These are phyloP conservation scores for Pueraria montana DNA, from an alignment of 306 rosid genomes.

Conservation along the genomic window DNA sequence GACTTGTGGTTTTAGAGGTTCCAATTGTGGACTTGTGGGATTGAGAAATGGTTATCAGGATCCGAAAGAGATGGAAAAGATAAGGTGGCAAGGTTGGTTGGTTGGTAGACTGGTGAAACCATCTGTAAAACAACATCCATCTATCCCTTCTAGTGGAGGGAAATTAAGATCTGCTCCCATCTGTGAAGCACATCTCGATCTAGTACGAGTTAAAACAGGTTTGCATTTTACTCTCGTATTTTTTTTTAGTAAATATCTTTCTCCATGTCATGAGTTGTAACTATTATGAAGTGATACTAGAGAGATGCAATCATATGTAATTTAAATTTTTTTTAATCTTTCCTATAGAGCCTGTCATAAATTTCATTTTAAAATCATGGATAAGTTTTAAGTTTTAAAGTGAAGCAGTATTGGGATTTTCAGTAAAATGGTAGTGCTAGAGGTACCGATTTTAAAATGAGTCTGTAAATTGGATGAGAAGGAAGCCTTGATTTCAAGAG, in stretches of 20 bases:
- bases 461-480: no score
- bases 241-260: conserved; percentile 3
- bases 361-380: conserved; percentile 31
- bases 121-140: conserved; percentile 82
- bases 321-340: conserved; percentile 17
- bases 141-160: conserved; percentile 74
- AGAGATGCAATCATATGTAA: conserved; percentile 22
- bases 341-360: conserved; percentile 6
- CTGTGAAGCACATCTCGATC: conserved; percentile 75
- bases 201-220: conserved; percentile 96
- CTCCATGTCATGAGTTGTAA: not conserved
- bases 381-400: conserved; percentile 21
- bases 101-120: conserved; percentile 74
- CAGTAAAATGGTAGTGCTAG: not conserved
- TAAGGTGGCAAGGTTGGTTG: conserved; percentile 62
- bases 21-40: conserved; percentile 79
- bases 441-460: no score
- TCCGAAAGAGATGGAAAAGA: conserved; percentile 70
- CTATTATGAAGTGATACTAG: not conserved
- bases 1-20: conserved; percentile 58
- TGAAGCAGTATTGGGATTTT: conserved; percentile 27
- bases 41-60: conserved; percentile 73
- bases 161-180: conserved; percentile 84
- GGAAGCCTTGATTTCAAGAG: no score
- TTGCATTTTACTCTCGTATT: conserved; percentile 54